Conservation (phyloP, 345 rosid genomes). For the Tarenaya hassleriana region DNA sequence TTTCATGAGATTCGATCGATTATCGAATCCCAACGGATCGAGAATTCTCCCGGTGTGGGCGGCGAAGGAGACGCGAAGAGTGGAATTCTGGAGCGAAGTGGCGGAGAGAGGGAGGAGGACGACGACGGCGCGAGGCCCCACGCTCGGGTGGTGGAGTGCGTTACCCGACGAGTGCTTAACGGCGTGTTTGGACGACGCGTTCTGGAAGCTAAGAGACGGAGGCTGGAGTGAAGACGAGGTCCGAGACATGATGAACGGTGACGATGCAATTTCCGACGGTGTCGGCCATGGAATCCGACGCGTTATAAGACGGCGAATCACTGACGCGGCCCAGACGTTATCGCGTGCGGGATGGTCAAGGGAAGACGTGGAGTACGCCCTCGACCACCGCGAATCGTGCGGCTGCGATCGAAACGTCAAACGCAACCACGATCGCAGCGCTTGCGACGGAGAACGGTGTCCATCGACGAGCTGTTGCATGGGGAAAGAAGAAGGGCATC, state of each 20-base stretch:
- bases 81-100: constrained; percentile 74
- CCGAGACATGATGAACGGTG: constrained; percentile 61
- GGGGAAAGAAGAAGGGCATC: background rate
- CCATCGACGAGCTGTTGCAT: background rate
- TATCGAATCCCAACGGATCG: constrained; percentile 7
- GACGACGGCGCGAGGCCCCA: constrained; percentile 26
- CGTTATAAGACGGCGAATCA: background rate
- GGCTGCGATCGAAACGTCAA: background rate
- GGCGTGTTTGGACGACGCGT: constrained; percentile 54
- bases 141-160: constrained; percentile 47
- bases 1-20: constrained; percentile 37
- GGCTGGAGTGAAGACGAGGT: constrained; percentile 89
- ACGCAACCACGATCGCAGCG: background rate
- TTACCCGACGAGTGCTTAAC: constrained; percentile 23
- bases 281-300: constrained; percentile 24
- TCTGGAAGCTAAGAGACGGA: constrained; percentile 60
- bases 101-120: constrained; percentile 53
- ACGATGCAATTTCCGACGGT: constrained; percentile 33
- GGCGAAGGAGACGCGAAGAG: constrained; percentile 36
- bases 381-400: constrained; percentile 27
- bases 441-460: background rate
- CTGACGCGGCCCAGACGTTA: constrained; percentile 16
- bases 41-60: constrained; percentile 46
- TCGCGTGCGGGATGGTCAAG: constrained; percentile 55
- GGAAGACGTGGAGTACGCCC: constrained; percentile 57